These are phyloP conservation scores for Syncephalastrum sp. DNA, from an alignment of 371 early-diverging fungal species.

Conservation along the genomic window DNA sequence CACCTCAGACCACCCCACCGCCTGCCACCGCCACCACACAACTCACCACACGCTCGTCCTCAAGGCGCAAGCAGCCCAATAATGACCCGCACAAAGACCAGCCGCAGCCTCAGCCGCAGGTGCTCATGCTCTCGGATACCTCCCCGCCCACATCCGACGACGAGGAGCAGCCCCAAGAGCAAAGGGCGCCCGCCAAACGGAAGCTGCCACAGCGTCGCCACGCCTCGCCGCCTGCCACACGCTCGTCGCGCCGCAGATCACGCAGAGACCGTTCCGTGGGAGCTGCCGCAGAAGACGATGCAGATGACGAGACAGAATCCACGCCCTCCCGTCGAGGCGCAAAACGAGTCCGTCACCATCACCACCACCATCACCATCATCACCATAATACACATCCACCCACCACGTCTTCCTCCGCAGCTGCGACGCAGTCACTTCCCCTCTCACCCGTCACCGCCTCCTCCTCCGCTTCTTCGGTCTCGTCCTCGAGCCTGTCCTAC, in stretches of 20 bases:
- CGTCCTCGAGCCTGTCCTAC: constrained; percentile 14
- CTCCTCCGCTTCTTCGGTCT: constrained; percentile 12
- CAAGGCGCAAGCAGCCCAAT: constrained; percentile 3
- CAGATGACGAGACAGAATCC: constrained; percentile 5
- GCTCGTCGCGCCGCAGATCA: constrained; percentile 1
- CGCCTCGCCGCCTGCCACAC: not conserved
- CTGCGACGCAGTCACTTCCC: not conserved
- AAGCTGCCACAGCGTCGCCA: constrained; percentile 1
- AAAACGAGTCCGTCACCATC: constrained; percentile 18
- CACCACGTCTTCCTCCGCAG: not conserved
- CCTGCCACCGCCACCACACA: not conserved
- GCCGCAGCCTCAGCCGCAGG: constrained; percentile 2
- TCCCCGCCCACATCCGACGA: constrained; percentile 18
- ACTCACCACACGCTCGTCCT: constrained; percentile 2
- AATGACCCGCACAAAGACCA: constrained; percentile 7
- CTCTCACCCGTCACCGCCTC: constrained; percentile 9
- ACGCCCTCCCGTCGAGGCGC: constrained; percentile 2
- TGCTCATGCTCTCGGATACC: constrained; percentile 10
- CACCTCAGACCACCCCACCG: constrained; percentile 4
- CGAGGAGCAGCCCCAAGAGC: constrained; percentile 14
- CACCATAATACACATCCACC: no score
- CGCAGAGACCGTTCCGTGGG: not conserved
- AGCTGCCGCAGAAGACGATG: constrained; percentile 14
- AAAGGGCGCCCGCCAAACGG: not conserved
- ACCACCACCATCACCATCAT: constrained; percentile 9